These are phyloP conservation scores for Fusarium kyushuense DNA, from an alignment of 2,329 filamentous ascomycete species.

Conservation along the genomic window DNA sequence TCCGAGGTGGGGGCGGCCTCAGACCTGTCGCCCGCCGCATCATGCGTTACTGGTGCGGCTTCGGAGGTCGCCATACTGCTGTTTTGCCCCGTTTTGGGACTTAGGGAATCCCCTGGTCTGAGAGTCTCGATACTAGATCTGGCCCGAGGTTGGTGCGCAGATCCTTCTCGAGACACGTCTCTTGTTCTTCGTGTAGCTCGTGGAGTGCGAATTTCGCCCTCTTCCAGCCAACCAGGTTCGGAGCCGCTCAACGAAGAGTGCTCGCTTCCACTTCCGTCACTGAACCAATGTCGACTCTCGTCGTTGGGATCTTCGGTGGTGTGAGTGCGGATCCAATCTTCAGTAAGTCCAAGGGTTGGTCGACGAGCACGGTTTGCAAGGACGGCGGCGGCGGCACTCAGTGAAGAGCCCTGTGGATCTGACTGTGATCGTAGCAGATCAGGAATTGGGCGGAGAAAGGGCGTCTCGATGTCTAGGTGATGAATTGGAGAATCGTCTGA, in stretches of 20 bases:
- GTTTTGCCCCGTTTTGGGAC: constrained; percentile 48
- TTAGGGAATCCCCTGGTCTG: constrained; percentile 52
- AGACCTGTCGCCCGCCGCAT: constrained; percentile 47
- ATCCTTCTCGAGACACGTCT: constrained; percentile 46
- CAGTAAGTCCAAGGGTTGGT: constrained; percentile 73
- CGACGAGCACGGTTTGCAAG: constrained; percentile 73
- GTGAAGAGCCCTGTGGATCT: constrained; percentile 47
- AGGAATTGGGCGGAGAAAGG: constrained; percentile 70
- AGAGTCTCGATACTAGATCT: constrained; percentile 70
- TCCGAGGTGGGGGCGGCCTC: constrained; percentile 45
- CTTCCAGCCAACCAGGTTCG: constrained; percentile 65
- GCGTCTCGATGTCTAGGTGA: constrained; percentile 71
- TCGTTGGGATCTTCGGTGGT: constrained; percentile 74
- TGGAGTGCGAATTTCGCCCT: constrained; percentile 62
- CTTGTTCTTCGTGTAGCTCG: constrained; percentile 52
- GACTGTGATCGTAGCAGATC: constrained; percentile 52
- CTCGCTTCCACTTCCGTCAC: constrained; percentile 78
- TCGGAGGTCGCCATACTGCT: constrained; percentile 52
- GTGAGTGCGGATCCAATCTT: constrained; percentile 89
- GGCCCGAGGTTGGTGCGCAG: constrained; percentile 59
- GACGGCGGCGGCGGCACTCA: constrained; percentile 70
- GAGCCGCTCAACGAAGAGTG: constrained; percentile 80
- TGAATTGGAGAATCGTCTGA: constrained; percentile 72
- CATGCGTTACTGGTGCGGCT: constrained; percentile 46
- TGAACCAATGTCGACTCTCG: constrained; percentile 85